Evolutionary conservation across 2,329 filamentous ascomycete genomes (phyloP), one percentile per base, ranked within the genome.

Genomic region (Cryphonectria nitschkei): DNA sequence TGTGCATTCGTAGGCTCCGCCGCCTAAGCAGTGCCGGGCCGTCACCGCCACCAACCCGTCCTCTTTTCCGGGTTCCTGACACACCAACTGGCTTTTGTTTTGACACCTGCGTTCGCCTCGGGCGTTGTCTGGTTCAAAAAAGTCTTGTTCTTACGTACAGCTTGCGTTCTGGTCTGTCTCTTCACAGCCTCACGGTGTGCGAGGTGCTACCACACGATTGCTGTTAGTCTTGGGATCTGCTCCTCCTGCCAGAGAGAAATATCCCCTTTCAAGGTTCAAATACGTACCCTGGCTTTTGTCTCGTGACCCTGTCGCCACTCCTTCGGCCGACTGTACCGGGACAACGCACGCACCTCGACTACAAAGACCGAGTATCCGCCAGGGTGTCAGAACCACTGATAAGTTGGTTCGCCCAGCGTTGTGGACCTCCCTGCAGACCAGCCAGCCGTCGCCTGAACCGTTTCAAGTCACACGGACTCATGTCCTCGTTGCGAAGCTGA

Each of bases 271-370:
- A 67, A 67, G 52, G 65, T 58, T 67, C 52, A 67, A 67, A 58
- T 26, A 46, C 62, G 26, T 41, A 64, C 68, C 62, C 62, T 64
- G 19, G 64, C 29, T 26, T 64, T 56, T 60, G 68, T 68, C 66
- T 72, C 68, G 65, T 72, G 68, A 70, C 39, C 60, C 16, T 68
- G 56, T 68, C 50, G 70, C 70, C 66, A 71, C 69, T 60, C 39
- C n/a, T n/a, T 63, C 68, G 66, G 39, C 69, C 71, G 69, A 67
- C 26, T 56, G n/a, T 29, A 32, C 61, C 46, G 64, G 54, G 43
- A 56, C 58, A 64, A 34, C 65, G 39, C 64, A 52, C 32, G 34
- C 58, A 50, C 29, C 61, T 60, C 66, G 46, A 56, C n/a, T 39
- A 52, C 71, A 46, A 64, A 66, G 46, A 46, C 50, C 68, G 29